phyloP scores from a whole-genome alignment of 345 rosid genomes.

The Linum trigynum region DNA sequence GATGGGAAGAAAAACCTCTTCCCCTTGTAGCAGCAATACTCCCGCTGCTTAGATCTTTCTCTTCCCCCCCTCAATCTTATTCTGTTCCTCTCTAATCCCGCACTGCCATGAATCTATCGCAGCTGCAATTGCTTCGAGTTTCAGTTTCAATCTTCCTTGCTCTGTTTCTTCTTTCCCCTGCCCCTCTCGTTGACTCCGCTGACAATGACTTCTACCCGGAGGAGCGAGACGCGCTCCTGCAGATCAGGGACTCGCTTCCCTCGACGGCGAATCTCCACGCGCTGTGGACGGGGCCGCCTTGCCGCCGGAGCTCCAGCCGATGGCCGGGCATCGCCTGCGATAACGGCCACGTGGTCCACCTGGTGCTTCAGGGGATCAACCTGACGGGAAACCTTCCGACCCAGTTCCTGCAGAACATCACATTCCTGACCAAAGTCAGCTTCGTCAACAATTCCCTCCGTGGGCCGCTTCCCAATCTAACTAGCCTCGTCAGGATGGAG shows the following conservation, averaged over 20 bases:
- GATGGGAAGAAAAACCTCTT: no score
- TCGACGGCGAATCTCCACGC: slow-evolving; percentile 22
- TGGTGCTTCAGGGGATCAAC: slow-evolving; percentile 36
- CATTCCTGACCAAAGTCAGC: slow-evolving; percentile 33
- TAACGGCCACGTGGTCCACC: slow-evolving; percentile 30
- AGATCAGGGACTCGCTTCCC: slow-evolving; percentile 28
- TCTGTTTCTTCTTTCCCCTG: not conserved
- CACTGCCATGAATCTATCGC: not conserved
- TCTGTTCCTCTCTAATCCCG: not conserved
- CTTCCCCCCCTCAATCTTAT: not conserved
- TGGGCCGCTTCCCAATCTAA: slow-evolving; percentile 36
- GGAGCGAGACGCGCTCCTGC: slow-evolving; percentile 33
- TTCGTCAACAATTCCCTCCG: slow-evolving; percentile 32
- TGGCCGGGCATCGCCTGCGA: slow-evolving; percentile 45
- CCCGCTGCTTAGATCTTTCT: no score
- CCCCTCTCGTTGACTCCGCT: not conserved
- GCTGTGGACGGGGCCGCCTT: slow-evolving; percentile 51
- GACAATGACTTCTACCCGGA: slow-evolving; percentile 16
- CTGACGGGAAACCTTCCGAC: slow-evolving; percentile 41
- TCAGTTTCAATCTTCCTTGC: not conserved
- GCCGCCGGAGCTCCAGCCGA: slow-evolving; percentile 22
- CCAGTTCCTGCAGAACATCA: slow-evolving; percentile 23
- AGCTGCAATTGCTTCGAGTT: not conserved
- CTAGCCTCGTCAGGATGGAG: slow-evolving; percentile 22
- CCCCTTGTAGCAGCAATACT: no score